Evolutionary conservation across 176 grass and related monocot genomes (phyloP).

Genomic region (Oryza meridionalis): DNA sequence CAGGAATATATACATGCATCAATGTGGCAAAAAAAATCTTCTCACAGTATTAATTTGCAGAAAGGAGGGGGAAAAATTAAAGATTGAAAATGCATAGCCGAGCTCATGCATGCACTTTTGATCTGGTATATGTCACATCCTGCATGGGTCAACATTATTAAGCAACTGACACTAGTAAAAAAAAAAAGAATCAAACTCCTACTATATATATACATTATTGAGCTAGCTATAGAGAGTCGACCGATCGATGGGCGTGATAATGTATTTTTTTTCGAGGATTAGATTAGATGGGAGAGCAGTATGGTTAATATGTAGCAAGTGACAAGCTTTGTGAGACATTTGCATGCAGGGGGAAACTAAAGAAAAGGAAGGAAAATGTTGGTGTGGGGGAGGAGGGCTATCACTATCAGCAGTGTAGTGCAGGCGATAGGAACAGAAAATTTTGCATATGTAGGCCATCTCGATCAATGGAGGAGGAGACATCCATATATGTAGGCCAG

Average conservation of each 20-base stretch:
- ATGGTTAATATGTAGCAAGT: not conserved
- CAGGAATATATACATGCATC: too few species aligned
- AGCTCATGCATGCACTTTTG: not conserved
- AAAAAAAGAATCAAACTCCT: not conserved
- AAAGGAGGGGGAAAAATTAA: not conserved
- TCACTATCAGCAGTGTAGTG: not conserved
- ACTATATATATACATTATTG: not conserved
- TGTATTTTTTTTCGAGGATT: constrained; percentile 27
- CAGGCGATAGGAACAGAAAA: not conserved
- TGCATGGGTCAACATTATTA: constrained; percentile 20
- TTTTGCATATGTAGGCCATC: not conserved
- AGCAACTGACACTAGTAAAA: not conserved
- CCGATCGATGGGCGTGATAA: constrained; percentile 29
- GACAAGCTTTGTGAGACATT: not conserved
- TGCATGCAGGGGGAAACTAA: not conserved
- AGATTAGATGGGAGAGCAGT: not conserved
- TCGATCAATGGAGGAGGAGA: not conserved
- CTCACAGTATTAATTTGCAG: not conserved
- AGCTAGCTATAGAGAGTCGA: not conserved
- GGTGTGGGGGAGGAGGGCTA: not conserved
- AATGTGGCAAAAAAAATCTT: not conserved
- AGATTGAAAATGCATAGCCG: not conserved
- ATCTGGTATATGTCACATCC: constrained; percentile 24
- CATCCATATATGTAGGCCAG: not conserved
- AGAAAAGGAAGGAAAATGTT: not conserved